Percentiles rank a stretch among this genome's conserved stretches.
These are phyloP conservation scores for Ceratocystis papillata DNA, from an alignment of 2,329 filamentous ascomycete species.

Conservation along the genomic window DNA sequence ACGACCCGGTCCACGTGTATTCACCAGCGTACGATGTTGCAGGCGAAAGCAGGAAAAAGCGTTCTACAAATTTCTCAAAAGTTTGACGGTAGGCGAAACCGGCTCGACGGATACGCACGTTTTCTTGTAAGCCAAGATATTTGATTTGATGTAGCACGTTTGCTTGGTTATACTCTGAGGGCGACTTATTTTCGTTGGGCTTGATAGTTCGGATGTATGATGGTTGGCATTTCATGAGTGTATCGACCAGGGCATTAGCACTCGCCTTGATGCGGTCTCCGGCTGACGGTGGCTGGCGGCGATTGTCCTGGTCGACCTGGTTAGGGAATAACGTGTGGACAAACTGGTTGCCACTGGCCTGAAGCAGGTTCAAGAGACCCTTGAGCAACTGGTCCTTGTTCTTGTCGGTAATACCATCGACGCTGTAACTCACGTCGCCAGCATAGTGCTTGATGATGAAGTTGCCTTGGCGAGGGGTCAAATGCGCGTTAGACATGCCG, in stretches of 20 bases:
- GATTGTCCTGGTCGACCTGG: conserved; percentile 90
- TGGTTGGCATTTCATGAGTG: conserved; percentile 91
- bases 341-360: conserved; percentile 72
- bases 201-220: conserved; percentile 99
- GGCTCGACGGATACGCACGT: conserved; percentile 90
- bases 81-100: conserved; percentile 95
- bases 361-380: conserved; percentile 78
- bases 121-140: conserved; percentile 97
- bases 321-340: conserved; percentile 83
- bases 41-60: conserved; percentile 89
- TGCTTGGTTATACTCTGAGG: conserved; percentile 77
- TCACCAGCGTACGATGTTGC: conserved; percentile 94
- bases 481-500: conserved; percentile 80
- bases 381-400: conserved; percentile 97
- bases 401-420: conserved; percentile 97
- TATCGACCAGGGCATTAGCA: conserved; percentile 87
- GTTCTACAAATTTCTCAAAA: conserved; percentile 95
- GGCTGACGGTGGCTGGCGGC: conserved; percentile 82
- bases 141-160: conserved; percentile 98
- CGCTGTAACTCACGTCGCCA: conserved; percentile 86
- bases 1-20: conserved; percentile 88
- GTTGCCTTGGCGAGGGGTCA: conserved; percentile 82
- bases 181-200: conserved; percentile 97
- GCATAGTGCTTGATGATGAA: conserved; percentile 99
- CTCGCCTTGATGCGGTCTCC: conserved; percentile 94